Conservation (phyloP, 2,329 filamentous ascomycete species). For the Thelonectria blattea region DNA sequence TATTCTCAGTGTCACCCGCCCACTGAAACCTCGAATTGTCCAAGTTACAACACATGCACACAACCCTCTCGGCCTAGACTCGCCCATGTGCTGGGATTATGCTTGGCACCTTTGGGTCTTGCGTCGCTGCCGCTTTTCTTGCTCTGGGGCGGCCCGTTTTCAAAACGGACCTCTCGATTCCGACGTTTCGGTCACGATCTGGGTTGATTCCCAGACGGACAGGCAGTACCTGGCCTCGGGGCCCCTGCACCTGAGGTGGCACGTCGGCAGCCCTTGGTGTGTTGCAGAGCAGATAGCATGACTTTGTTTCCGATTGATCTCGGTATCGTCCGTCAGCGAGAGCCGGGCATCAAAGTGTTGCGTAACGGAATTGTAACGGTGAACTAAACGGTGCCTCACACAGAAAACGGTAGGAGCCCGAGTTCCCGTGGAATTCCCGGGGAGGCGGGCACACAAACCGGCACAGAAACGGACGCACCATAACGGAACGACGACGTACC, state of each 20-base stretch:
- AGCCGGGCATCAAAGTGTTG: too few relatives aligned
- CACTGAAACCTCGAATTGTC: not conserved
- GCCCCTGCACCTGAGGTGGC: too few relatives aligned
- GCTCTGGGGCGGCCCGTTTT: not conserved
- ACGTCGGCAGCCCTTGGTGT: too few relatives aligned
- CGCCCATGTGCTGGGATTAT: not conserved
- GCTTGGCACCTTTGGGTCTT: not conserved
- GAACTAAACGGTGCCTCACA: too few relatives aligned
- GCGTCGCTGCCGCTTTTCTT: not conserved
- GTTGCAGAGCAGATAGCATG: not conserved
- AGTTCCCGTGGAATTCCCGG: too few relatives aligned
- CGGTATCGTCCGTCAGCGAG: too few relatives aligned
- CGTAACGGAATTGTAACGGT: too few relatives aligned
- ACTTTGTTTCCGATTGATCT: not conserved
- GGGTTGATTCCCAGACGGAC: too few relatives aligned
- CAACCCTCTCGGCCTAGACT: not conserved
- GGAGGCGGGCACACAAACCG: too few relatives aligned
- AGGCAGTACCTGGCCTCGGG: too few relatives aligned
- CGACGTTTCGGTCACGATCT: not conserved
- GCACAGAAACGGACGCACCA: not conserved
- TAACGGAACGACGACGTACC: too few relatives aligned
- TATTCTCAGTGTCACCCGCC: not conserved
- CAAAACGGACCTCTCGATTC: not conserved
- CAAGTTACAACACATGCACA: not conserved
- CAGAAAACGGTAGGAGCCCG: too few relatives aligned